These are phyloP conservation scores for Moelleriella libera DNA, from an alignment of 2,329 filamentous ascomycete species.

Conservation along the genomic window DNA sequence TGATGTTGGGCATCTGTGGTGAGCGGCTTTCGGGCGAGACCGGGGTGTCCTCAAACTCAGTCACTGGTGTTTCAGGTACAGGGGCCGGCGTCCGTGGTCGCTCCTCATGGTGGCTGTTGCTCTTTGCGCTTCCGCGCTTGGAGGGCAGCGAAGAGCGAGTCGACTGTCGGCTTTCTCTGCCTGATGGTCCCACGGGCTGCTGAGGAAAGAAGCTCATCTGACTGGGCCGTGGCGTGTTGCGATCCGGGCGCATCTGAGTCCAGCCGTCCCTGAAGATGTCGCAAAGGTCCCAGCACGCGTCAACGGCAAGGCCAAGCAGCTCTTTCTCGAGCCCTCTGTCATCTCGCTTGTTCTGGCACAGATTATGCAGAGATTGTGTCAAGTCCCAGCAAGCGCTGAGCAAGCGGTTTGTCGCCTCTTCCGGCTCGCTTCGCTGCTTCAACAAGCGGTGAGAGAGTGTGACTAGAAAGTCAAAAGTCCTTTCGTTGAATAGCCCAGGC, in stretches of 20 bases:
- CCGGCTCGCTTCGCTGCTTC: conserved; percentile 73
- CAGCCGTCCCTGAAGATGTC: conserved; percentile 88
- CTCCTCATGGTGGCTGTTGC: conserved; percentile 25
- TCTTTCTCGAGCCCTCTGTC: conserved; percentile 66
- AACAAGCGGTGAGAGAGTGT: conserved; percentile 90
- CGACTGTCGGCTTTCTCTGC: conserved; percentile 33
- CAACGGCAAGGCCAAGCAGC: conserved; percentile 71
- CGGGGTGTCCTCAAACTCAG: conserved; percentile 85
- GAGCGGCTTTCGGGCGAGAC: conserved; percentile 68
- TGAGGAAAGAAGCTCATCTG: conserved; percentile 54
- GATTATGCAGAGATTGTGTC: conserved; percentile 83
- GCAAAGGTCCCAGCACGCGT: conserved; percentile 89
- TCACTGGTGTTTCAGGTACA: conserved; percentile 81
- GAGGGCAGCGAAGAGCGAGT: conserved; percentile 36
- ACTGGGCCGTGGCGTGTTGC: conserved; percentile 69
- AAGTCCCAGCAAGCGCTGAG: conserved; percentile 79
- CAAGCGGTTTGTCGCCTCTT: conserved; percentile 71
- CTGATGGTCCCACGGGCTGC: conserved; percentile 32
- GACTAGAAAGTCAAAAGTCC: conserved; percentile 88
- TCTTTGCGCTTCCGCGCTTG: conserved; percentile 39
- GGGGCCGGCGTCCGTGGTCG: conserved; percentile 27
- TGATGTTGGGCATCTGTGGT: conserved; percentile 69
- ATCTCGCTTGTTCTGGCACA: conserved; percentile 70
- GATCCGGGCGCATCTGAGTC: conserved; percentile 75
- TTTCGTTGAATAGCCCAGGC: conserved; percentile 75